phyloP scores from a whole-genome alignment of 1,284 basidiomycete species.

The Garcileccinum viscosum region DNA sequence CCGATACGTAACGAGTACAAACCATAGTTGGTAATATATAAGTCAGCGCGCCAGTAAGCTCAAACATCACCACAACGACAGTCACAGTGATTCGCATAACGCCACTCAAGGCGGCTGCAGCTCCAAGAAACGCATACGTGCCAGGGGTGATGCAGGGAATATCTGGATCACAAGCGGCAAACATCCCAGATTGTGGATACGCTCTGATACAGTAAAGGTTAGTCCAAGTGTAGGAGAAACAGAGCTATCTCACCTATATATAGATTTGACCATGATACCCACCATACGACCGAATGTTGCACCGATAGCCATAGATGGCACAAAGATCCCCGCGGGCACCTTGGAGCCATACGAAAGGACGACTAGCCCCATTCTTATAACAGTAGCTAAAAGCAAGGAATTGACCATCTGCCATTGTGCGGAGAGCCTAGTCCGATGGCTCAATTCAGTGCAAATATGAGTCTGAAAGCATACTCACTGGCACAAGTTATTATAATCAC shows the following conservation, averaged over 20 bases:
- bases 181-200: conserved; percentile 84
- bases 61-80: conserved; percentile 98
- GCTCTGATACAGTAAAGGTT: conserved; percentile 55
- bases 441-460: conserved; percentile 20
- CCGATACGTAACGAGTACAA: conserved; percentile 28
- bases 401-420: conserved; percentile 96
- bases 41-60: conserved; percentile 97
- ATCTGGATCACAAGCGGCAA: conserved; percentile 89
- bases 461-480: conserved; percentile 68
- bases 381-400: conserved; percentile 89
- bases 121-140: conserved; percentile 94
- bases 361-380: conserved; percentile 87
- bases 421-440: conserved; percentile 62
- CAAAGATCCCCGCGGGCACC: conserved; percentile 97
- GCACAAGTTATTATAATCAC: conserved; percentile 92
- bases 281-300: conserved; percentile 96
- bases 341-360: conserved; percentile 95
- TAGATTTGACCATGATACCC: conserved; percentile 92
- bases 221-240: background rate
- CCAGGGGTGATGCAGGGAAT: conserved; percentile 98
- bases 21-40: conserved; percentile 99
- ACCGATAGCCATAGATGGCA: conserved; percentile 97
- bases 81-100: conserved; percentile 97
- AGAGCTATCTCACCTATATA: conserved; percentile 72
- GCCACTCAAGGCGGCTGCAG: conserved; percentile 93